These are phyloP conservation scores for Earliella scabrosa DNA, from an alignment of 1,284 basidiomycete species.

Conservation along the genomic window DNA sequence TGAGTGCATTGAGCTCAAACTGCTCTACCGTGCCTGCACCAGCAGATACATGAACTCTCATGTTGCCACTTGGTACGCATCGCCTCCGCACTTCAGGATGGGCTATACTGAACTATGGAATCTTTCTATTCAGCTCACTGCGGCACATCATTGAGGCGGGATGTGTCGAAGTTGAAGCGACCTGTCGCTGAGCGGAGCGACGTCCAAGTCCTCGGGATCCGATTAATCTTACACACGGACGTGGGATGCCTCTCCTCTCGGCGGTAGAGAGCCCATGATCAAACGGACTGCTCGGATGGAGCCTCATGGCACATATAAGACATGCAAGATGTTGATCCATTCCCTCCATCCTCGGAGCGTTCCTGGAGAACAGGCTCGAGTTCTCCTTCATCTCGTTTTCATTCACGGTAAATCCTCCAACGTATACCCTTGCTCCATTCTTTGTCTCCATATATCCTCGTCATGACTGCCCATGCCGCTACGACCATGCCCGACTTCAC, in stretches of 20 bases:
- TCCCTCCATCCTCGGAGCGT: constrained; percentile 4
- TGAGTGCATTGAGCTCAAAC: not conserved
- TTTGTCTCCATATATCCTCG: constrained; percentile 3
- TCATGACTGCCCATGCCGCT: constrained; percentile 11
- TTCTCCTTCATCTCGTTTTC: not conserved
- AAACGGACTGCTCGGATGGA: constrained; percentile 11
- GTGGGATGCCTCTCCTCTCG: constrained; percentile 5
- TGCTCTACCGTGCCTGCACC: no score
- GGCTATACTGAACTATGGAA: no score
- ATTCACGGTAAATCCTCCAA: not conserved
- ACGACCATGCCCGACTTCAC: constrained; percentile 25
- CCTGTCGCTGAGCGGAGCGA: not conserved
- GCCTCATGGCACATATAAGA: constrained; percentile 1
- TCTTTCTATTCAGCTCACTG: not conserved
- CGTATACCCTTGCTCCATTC: not conserved
- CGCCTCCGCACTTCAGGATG: no score
- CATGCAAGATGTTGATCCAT: constrained; percentile 1
- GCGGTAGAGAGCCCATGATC: constrained; percentile 3
- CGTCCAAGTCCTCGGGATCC: constrained; percentile 11
- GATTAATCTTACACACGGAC: constrained; percentile 11
- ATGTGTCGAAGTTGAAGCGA: not conserved
- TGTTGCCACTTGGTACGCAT: no score
- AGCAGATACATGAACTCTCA: no score
- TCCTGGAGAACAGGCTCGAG: constrained; percentile 13
- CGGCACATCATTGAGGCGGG: not conserved